Percentiles rank a stretch among this genome's conserved stretches.
Evolutionary conservation across 2,329 filamentous ascomycete species (phyloP).

Genomic region (Verticillium nonalfalfae): DNA sequence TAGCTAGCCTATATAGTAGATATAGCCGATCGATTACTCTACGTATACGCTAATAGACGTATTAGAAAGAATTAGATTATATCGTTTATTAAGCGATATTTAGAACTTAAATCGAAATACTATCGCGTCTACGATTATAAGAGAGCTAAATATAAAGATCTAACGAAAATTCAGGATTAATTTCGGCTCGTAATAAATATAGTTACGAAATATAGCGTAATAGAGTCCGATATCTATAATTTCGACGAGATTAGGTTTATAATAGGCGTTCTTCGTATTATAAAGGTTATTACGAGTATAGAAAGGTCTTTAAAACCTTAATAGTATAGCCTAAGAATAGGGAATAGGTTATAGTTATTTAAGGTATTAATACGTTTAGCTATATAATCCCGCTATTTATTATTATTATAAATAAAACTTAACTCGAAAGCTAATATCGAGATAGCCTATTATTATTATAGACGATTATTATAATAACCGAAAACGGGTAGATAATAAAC

Average conservation of each 20-base stretch:
- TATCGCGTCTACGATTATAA: conserved; percentile 10
- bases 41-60: background rate
- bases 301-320: background rate
- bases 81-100: background rate
- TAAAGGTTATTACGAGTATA: conserved; percentile 1
- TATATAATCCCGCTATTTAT: background rate
- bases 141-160: conserved; percentile 11
- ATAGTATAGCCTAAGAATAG: background rate
- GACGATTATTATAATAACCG: too few relatives aligned
- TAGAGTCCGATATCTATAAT: conserved; percentile 11
- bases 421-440: too few relatives aligned
- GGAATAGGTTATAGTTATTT: background rate
- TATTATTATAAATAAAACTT: background rate
- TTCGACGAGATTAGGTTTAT: conserved; percentile 14
- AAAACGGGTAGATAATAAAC: too few relatives aligned
- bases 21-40: background rate
- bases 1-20: too few relatives aligned
- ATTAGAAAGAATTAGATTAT: conserved; percentile 1
- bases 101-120: conserved; percentile 4
- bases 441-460: too few relatives aligned
- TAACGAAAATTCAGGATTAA: background rate
- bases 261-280: conserved; percentile 9
- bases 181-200: conserved; percentile 8
- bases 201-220: conserved; percentile 8
- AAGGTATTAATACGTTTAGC: background rate